These are phyloP conservation scores for Talaromyces funiculosus DNA, from an alignment of 2,329 filamentous ascomycete genomes.

Conservation along the genomic window DNA sequence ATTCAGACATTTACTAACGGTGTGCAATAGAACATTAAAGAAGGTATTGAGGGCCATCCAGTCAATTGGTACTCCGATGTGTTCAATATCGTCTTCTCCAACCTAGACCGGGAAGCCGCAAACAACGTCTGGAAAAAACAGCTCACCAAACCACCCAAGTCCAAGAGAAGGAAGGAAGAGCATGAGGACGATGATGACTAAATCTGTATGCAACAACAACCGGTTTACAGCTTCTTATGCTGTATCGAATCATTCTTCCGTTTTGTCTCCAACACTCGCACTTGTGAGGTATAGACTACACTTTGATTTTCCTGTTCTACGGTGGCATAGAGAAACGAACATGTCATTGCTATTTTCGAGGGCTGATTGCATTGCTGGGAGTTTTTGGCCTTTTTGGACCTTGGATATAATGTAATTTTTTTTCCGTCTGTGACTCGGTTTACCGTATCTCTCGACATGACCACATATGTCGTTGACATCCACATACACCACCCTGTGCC, in stretches of 20 bases:
- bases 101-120: slow-evolving; percentile 66
- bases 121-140: slow-evolving; percentile 67
- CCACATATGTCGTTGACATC: not conserved
- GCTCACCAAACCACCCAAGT: slow-evolving; percentile 48
- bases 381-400: not conserved
- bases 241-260: not conserved
- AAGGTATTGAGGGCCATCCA: slow-evolving; percentile 85
- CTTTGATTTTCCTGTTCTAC: not conserved
- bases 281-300: not conserved
- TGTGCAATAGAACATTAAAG: slow-evolving; percentile 85
- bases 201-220: not conserved
- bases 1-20: not conserved
- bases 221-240: too few species aligned
- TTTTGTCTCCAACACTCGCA: not conserved
- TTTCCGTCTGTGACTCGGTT: too few species aligned
- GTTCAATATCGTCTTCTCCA: slow-evolving; percentile 82
- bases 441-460: not conserved
- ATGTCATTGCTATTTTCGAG: slow-evolving; percentile 2
- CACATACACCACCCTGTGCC: not conserved
- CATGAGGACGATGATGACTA: slow-evolving; percentile 12
- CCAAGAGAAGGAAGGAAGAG: slow-evolving; percentile 3
- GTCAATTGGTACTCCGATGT: slow-evolving; percentile 93
- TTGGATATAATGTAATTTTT: not conserved
- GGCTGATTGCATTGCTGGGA: slow-evolving; percentile 5
- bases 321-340: slow-evolving; percentile 2